Evolutionary conservation across 495 filamentous ascomycete genomes (phyloP).

Genomic region (Usnea hakonensis): DNA sequence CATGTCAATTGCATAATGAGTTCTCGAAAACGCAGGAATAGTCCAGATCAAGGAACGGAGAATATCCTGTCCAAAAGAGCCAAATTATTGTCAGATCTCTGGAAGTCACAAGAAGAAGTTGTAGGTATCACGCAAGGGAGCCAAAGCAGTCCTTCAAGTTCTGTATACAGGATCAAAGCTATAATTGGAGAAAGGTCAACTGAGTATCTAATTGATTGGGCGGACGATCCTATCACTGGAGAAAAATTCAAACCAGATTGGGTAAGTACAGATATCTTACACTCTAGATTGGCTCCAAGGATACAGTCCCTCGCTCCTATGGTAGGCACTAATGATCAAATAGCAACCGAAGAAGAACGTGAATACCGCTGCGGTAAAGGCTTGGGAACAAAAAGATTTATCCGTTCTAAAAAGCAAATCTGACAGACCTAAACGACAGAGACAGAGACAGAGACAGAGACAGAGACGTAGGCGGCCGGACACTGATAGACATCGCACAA

Average conservation of each 20-base stretch:
- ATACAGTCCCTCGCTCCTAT: background rate
- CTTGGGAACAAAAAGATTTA: constrained; percentile 30
- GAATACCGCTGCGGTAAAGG: constrained; percentile 29
- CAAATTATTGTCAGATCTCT: constrained; percentile 11
- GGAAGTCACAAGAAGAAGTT: constrained; percentile 14
- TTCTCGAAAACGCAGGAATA: constrained; percentile 24
- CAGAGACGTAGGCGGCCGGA: constrained; percentile 3
- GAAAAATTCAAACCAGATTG: constrained; percentile 33
- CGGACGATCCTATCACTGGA: constrained; percentile 25
- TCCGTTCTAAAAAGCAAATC: background rate
- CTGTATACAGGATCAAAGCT: constrained; percentile 28
- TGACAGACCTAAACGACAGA: constrained; percentile 8
- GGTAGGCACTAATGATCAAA: background rate
- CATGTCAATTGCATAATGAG: constrained; percentile 22
- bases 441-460: constrained; percentile 7
- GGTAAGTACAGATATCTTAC: constrained; percentile 27
- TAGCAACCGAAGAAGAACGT: constrained; percentile 40
- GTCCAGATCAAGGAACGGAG: constrained; percentile 11
- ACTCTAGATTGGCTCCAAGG: background rate
- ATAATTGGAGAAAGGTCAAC: constrained; percentile 35
- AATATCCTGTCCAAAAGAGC: constrained; percentile 16
- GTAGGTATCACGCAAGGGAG: constrained; percentile 1
- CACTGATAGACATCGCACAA: background rate
- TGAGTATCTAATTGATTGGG: constrained; percentile 40
- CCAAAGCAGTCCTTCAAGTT: constrained; percentile 4